Evolutionary conservation across 2,329 filamentous ascomycete genomes (phyloP), one percentile per base, ranked within the genome.

Genomic region (Diaporthe longicolla): DNA sequence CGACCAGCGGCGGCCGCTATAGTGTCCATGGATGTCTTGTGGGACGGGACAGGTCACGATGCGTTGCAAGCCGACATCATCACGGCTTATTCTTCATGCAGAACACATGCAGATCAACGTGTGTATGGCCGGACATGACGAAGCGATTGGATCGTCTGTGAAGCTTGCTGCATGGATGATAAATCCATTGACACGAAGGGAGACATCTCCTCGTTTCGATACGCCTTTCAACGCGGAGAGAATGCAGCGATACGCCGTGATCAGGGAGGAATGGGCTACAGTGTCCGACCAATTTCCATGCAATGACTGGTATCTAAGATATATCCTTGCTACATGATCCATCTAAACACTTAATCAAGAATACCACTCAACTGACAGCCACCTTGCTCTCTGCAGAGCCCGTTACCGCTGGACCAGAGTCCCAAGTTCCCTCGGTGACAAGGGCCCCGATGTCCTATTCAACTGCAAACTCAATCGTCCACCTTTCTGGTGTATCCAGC

Each of bases 341-440:
- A 6, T 48, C 10, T 5, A n/a, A 29, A n/a, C 3, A 13, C 10
- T 13, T 7, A 4, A 45, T 9, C 26, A 3, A 45, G 24, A 26
- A 24, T 21, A 40, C 13, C 6, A 10, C 11, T 13, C 21, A 26
- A 43, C 45, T 9, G 15, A n/a, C 32, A 26, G 21, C 7, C 7
- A 26, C 11, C 13, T 3, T n/a, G 1, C 4, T 26, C 21, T 13
- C n/a, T 32, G 19, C 21, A 17, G 29, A 54, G 15, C 32, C 26
- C 8, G 32, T 40, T 24, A 68, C 15, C 32, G 63, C 48, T 54
- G 48, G 15, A 72, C 45, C 32, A 73, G 11, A 4, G 54, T 73
- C 4, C 71, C 71, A 9, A 73, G 63, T 10, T 70, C 63, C 37
- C 26, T 50, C 0, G 71, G 43, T 3, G 65, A 37, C 24, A 73